Percentiles rank a stretch among this genome's conserved stretches.
phyloP scores from a whole-genome alignment of 2,329 filamentous ascomycete species.

The Lecanicillium sp. region DNA sequence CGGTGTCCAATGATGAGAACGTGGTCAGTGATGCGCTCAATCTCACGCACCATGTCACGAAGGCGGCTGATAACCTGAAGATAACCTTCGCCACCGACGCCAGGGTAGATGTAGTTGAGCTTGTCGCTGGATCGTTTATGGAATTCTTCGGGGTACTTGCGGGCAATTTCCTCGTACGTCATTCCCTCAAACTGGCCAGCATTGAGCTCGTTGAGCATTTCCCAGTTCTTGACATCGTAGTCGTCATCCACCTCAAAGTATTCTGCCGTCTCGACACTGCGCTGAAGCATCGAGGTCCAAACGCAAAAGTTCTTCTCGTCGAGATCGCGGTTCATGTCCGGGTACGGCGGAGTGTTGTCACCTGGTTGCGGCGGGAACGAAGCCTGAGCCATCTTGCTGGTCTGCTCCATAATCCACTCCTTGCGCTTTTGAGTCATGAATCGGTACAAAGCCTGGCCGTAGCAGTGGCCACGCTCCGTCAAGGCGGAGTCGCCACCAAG shows the following conservation, averaged over 20 bases:
- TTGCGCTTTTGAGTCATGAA: slow-evolving; percentile 78
- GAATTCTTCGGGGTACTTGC: slow-evolving; percentile 75
- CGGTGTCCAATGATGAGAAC: slow-evolving; percentile 88
- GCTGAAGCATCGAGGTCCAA: slow-evolving; percentile 95
- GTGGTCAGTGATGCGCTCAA: slow-evolving; percentile 95
- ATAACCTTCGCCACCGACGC: slow-evolving; percentile 91
- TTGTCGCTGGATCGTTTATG: slow-evolving; percentile 74
- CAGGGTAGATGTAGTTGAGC: slow-evolving; percentile 86
- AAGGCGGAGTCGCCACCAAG: slow-evolving; percentile 86
- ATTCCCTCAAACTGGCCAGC: slow-evolving; percentile 88
- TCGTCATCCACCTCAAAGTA: slow-evolving; percentile 88
- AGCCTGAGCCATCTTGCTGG: slow-evolving; percentile 64
- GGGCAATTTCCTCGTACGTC: slow-evolving; percentile 84
- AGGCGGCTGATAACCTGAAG: slow-evolving; percentile 94
- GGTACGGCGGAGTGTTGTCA: slow-evolving; percentile 90
- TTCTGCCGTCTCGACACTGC: slow-evolving; percentile 79
- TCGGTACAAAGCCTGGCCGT: slow-evolving; percentile 67
- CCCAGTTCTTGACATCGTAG: slow-evolving; percentile 94
- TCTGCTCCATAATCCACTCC: slow-evolving; percentile 76
- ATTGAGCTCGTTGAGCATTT: slow-evolving; percentile 95
- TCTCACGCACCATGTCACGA: slow-evolving; percentile 89
- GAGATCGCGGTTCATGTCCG: slow-evolving; percentile 63
- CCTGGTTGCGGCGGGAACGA: slow-evolving; percentile 86
- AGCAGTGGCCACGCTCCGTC: slow-evolving; percentile 70
- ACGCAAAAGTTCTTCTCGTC: slow-evolving; percentile 90